Evolutionary conservation across 73 alveolate genomes (phyloP), one percentile per base, ranked within the genome.

Genomic region (Paramecium sonneborni): DNA sequence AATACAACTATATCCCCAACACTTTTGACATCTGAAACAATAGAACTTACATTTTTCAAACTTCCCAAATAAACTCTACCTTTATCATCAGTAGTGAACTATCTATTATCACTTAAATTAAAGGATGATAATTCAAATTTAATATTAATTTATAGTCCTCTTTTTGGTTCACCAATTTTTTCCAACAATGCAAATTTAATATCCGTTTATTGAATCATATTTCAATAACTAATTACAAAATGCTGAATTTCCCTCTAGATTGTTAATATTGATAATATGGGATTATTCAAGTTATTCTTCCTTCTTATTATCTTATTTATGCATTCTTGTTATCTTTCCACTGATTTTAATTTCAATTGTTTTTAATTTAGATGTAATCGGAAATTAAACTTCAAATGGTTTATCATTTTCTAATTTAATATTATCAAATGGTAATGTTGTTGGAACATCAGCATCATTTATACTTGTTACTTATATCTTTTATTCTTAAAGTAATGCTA

Each of bases 371-470:
- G 55, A 32, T 32, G 87, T 43, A 1, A 88, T 52, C 5, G 88
- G 95, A 44, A 92, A 92, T 85, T 94, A 93, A 38, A 94, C 92
- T 28, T 69, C 89, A 92, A 82, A 76, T 46, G 92, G 95, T 74
- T 94, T 52, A 57, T 92, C 89, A 86, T 94, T 68, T 41, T 69
- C 82, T 57, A 94, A 85, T 46, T 94, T 38, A 14, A 94, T 23
- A 92, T 92, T 85, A 52, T 92, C 94, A 30, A 92, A 89, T 34
- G 58, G 68, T 52, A 52, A 52, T 3, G 68, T 52, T 18, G 68
- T 21, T 52, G 68, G 68, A 15, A 52, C 68, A 18, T 30, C 68
- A 1, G 68, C 68, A 52, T 52, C 68, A 52, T 52, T 52, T 1
- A 30, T 52, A 14, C 68, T 52, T 5, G 68, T 52, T 52, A 52